Conservation (phyloP, 2,329 filamentous ascomycete genomes). For the Fusarium virguliforme region DNA sequence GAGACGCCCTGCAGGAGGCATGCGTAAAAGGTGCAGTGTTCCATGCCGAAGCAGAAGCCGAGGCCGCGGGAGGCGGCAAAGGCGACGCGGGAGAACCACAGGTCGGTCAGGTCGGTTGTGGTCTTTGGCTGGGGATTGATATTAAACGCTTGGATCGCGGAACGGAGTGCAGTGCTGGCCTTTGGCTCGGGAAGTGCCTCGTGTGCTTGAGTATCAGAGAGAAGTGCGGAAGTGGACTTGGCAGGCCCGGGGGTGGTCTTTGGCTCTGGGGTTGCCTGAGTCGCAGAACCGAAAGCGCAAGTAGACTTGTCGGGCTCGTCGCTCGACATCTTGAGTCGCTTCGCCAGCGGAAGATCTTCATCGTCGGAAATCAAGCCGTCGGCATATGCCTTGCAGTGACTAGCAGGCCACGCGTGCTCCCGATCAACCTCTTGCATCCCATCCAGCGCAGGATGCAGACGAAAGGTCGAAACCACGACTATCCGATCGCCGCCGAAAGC, state of each 20-base stretch:
- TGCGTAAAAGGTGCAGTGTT: constrained; percentile 76
- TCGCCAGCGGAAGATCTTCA: background rate
- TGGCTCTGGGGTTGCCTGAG: no score
- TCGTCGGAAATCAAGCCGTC: constrained; percentile 48
- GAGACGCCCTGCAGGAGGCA: constrained; percentile 76
- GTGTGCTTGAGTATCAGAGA: constrained; percentile 55
- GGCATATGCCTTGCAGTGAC: constrained; percentile 71
- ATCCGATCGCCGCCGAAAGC: constrained; percentile 77
- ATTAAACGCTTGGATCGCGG: no score
- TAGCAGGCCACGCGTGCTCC: constrained; percentile 75
- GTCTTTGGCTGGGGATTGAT: constrained; percentile 41
- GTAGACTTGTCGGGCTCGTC: background rate
- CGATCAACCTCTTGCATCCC: constrained; percentile 58
- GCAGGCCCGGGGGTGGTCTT: background rate
- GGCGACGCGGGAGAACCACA: constrained; percentile 73
- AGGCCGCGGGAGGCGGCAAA: constrained; percentile 76
- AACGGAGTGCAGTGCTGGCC: constrained; percentile 17
- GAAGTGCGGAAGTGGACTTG: constrained; percentile 50
- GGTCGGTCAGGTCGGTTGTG: constrained; percentile 52
- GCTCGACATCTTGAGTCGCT: constrained; percentile 14
- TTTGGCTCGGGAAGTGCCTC: constrained; percentile 38
- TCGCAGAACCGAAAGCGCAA: no score
- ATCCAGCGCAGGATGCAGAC: constrained; percentile 72
- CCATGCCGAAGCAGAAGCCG: constrained; percentile 77
- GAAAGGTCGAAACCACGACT: constrained; percentile 72